Evolutionary conservation across 139 green algal species (phyloP).

Genomic region (Closterium sp.): DNA sequence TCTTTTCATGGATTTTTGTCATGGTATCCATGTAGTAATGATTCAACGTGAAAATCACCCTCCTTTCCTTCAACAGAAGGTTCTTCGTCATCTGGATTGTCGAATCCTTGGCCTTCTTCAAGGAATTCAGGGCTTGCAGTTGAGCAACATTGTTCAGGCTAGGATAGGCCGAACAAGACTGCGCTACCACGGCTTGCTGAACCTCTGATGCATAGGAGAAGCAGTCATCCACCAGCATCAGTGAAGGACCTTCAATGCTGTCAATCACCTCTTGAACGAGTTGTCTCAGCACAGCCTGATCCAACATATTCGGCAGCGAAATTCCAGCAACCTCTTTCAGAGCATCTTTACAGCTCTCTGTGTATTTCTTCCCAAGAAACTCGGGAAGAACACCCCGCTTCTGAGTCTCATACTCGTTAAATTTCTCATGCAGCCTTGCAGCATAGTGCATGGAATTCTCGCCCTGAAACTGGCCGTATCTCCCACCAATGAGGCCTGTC

Average conservation of each 20-base stretch:
- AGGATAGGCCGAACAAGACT: constrained; percentile 1
- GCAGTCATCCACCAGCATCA: neutral
- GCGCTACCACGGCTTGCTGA: neutral
- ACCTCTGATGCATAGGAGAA: constrained; percentile 33
- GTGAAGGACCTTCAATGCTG: neutral
- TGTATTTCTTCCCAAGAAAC: constrained; percentile 20
- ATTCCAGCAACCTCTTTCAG: constrained; percentile 21
- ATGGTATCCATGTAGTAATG: constrained; percentile 39
- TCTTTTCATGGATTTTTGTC: constrained; percentile 4
- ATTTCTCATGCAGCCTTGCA: constrained; percentile 10
- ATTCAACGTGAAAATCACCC: constrained; percentile 18
- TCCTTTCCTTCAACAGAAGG: constrained; percentile 24
- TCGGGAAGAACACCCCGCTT: constrained; percentile 9
- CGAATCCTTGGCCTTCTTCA: constrained; percentile 8
- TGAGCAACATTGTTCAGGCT: neutral
- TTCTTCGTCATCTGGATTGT: neutral
- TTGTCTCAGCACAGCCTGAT: neutral
- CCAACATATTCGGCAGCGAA: constrained; percentile 34
- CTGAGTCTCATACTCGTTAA: constrained; percentile 9
- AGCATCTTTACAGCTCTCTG: neutral
- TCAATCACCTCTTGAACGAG: constrained; percentile 9
- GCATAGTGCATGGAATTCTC: constrained; percentile 29
- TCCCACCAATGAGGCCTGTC: constrained; percentile 4
- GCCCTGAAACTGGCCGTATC: neutral
- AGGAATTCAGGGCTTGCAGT: neutral